Evolutionary conservation across 805 yeast genomes (phyloP).

Genomic region (Saccharomyces mikatae): DNA sequence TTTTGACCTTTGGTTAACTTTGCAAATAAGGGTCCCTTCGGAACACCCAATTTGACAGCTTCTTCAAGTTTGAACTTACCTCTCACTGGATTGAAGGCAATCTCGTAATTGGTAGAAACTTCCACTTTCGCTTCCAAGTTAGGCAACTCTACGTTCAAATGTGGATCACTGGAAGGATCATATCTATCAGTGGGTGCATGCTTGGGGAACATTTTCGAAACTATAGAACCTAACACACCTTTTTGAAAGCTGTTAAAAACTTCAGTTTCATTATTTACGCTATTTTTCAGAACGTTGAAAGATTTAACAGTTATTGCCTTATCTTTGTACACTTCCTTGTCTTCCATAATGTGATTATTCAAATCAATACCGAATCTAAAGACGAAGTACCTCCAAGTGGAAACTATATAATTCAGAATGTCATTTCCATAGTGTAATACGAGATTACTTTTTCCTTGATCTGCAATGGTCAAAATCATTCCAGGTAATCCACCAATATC

Average conservation of each 20-base stretch:
- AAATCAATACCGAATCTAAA: conserved; percentile 65
- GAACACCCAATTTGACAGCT: conserved; percentile 64
- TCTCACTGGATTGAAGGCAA: conserved; percentile 56
- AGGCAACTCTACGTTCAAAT: conserved; percentile 34
- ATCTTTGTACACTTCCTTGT: conserved; percentile 24
- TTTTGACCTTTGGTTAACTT: conserved; percentile 51
- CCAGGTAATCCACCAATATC: conserved; percentile 93
- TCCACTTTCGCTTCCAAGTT: conserved; percentile 25
- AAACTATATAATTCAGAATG: conserved; percentile 47
- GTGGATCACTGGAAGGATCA: conserved; percentile 33
- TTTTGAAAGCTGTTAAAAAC: conserved; percentile 9
- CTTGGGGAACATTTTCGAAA: conserved; percentile 50
- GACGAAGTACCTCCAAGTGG: conserved; percentile 83
- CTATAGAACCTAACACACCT: conserved; percentile 25
- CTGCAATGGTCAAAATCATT: conserved; percentile 69
- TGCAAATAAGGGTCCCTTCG: conserved; percentile 52
- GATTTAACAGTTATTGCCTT: conserved; percentile 35
- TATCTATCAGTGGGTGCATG: conserved; percentile 33
- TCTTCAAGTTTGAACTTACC: conserved; percentile 66
- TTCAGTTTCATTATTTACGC: neutral
- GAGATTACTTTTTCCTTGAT: conserved; percentile 56
- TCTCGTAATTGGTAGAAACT: conserved; percentile 54
- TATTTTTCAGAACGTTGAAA: conserved; percentile 26
- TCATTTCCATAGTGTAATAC: conserved; percentile 47
- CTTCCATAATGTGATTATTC: conserved; percentile 22